phyloP scores from a whole-genome alignment of 2,329 filamentous ascomycete species.

The Diaporthe ampelina region DNA sequence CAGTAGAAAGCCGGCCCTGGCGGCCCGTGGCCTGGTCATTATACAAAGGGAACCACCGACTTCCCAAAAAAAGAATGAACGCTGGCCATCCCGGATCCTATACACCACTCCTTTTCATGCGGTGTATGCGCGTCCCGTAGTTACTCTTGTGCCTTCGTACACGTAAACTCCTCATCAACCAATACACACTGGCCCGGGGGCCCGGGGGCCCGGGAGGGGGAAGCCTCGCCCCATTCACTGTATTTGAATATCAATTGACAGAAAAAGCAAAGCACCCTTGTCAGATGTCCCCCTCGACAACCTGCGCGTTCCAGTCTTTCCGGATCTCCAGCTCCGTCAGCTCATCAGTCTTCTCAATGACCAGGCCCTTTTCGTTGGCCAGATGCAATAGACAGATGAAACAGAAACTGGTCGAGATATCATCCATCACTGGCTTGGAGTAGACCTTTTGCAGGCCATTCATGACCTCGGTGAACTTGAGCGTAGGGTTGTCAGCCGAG shows the following conservation, averaged over 20 bases:
- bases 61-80: conserved; percentile 21
- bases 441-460: conserved; percentile 90
- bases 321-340: conserved; percentile 72
- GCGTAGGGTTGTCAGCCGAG: conserved; percentile 61
- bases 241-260: neutral
- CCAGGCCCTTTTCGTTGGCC: conserved; percentile 91
- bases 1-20: conserved; percentile 15
- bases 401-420: conserved; percentile 93
- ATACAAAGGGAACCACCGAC: conserved; percentile 28
- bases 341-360: conserved; percentile 75
- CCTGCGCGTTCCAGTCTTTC: conserved; percentile 73
- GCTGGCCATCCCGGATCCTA: neutral
- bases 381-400: conserved; percentile 95
- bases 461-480: conserved; percentile 94
- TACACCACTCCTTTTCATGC: conserved; percentile 13
- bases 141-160: conserved; percentile 13
- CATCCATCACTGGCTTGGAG: conserved; percentile 85
- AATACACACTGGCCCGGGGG: neutral
- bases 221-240: neutral
- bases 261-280: neutral
- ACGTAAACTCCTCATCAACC: neutral
- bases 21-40: conserved; percentile 7
- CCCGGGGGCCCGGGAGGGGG: neutral
- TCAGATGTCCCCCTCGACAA: conserved; percentile 55
- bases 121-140: conserved; percentile 22